phyloP scores from a whole-genome alignment of 2,329 filamentous ascomycete species.

The Penicillium occitanis region DNA sequence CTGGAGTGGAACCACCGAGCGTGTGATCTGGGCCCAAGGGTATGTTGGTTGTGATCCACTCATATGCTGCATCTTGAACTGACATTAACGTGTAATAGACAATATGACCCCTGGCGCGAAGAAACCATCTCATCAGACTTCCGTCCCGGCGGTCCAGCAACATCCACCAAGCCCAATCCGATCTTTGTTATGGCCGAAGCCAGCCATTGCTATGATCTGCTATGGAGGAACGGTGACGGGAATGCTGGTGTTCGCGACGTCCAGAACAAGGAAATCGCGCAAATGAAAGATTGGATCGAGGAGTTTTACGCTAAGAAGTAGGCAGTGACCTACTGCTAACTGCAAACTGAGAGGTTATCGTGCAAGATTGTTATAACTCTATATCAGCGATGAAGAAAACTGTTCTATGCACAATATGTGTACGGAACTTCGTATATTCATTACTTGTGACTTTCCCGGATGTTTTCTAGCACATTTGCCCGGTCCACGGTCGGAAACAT shows the following conservation, averaged over 20 bases:
- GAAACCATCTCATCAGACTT: constrained; percentile 54
- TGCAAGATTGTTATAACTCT: neutral
- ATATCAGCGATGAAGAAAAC: neutral
- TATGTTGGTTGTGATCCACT: constrained; percentile 22
- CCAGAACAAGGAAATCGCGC: constrained; percentile 50
- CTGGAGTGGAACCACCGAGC: constrained; percentile 53
- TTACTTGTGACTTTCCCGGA: neutral
- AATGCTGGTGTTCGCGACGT: constrained; percentile 53
- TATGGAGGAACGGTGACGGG: constrained; percentile 46
- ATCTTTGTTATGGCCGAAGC: constrained; percentile 55
- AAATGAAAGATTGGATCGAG: constrained; percentile 56
- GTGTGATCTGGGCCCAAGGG: constrained; percentile 60
- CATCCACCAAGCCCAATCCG: constrained; percentile 49
- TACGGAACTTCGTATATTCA: neutral
- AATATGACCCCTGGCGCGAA: constrained; percentile 61
- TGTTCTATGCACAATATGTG: neutral
- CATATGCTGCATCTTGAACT: neutral
- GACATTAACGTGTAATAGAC: constrained; percentile 29
- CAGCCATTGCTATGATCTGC: constrained; percentile 58
- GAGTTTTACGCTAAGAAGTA: constrained; percentile 39
- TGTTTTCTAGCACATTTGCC: neutral
- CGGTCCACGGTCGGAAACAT: neutral
- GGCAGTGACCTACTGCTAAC: neutral
- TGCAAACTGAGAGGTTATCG: neutral
- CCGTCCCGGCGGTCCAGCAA: constrained; percentile 56